Evolutionary conservation across 2,329 filamentous ascomycete genomes (phyloP).

Genomic region (Exophiala phaeomuriformis): DNA sequence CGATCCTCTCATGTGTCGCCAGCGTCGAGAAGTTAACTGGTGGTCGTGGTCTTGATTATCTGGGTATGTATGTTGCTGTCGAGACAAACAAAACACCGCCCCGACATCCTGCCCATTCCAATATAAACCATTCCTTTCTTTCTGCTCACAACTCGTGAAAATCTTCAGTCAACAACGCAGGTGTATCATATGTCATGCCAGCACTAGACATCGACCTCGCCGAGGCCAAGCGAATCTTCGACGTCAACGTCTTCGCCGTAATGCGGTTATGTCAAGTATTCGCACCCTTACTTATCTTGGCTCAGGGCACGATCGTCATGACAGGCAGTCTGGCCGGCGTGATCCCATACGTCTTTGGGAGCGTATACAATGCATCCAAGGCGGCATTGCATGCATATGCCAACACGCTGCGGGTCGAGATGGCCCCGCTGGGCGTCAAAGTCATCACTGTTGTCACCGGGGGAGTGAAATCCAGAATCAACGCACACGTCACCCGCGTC

Average conservation of each 20-base stretch:
- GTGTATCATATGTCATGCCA: constrained; percentile 26
- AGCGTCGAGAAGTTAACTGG: constrained; percentile 13
- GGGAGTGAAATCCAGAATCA: constrained; percentile 52
- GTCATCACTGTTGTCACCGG: constrained; percentile 53
- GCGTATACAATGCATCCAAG: constrained; percentile 51
- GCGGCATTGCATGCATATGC: constrained; percentile 53
- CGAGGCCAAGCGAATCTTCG: constrained; percentile 31
- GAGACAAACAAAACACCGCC: not conserved
- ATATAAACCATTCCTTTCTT: not conserved
- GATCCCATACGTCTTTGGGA: constrained; percentile 25
- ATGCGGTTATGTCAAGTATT: constrained; percentile 33
- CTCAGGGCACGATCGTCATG: constrained; percentile 23
- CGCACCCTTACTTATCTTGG: constrained; percentile 24
- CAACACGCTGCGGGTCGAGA: constrained; percentile 48
- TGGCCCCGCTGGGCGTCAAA: constrained; percentile 38
- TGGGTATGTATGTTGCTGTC: constrained; percentile 7
- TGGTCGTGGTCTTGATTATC: constrained; percentile 22
- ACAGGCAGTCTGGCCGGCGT: constrained; percentile 19
- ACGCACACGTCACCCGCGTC: constrained; percentile 12
- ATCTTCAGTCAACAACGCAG: constrained; percentile 22
- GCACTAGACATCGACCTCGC: constrained; percentile 30
- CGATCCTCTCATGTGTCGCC: constrained; percentile 10
- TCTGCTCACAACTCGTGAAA: not conserved
- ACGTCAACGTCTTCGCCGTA: constrained; percentile 33
- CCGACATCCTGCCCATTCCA: not conserved